Evolutionary conservation across 2,329 filamentous ascomycete species (phyloP).

Genomic region (Lachnellula willkommii): DNA sequence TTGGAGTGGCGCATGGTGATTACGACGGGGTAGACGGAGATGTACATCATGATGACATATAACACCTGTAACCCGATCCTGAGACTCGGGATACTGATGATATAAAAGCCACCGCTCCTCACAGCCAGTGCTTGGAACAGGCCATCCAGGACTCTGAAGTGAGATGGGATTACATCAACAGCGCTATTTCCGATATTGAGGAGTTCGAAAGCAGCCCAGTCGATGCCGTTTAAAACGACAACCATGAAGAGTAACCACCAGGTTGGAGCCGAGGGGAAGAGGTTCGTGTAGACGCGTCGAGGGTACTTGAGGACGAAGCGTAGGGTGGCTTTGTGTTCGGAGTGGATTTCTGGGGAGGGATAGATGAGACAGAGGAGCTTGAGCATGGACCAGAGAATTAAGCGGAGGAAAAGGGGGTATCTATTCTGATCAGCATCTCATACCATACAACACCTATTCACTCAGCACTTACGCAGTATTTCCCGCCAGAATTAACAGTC

Average conservation of each 20-base stretch:
- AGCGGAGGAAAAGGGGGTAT: conserved; percentile 58
- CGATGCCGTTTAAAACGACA: conserved; percentile 53
- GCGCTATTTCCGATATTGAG: conserved; percentile 57
- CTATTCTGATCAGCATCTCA: conserved; percentile 5
- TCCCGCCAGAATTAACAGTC: conserved; percentile 55
- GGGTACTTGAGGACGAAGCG: conserved; percentile 52
- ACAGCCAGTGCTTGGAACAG: conserved; percentile 62
- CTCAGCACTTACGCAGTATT: conserved; percentile 46
- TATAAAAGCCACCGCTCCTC: conserved; percentile 60
- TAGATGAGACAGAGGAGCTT: conserved; percentile 38
- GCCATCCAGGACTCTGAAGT: conserved; percentile 55
- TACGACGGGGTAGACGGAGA: conserved; percentile 57
- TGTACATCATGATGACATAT: conserved; percentile 63
- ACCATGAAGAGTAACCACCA: conserved; percentile 63
- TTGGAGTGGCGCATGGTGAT: conserved; percentile 65
- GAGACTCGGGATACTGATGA: conserved; percentile 53
- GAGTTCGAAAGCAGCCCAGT: conserved; percentile 62
- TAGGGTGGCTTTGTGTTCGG: conserved; percentile 44
- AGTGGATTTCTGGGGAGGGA: conserved; percentile 31
- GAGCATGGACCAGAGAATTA: conserved; percentile 51
- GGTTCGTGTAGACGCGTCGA: conserved; percentile 54
- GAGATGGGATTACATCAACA: conserved; percentile 46
- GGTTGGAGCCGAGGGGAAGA: conserved; percentile 59
- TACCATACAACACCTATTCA: too few species aligned
- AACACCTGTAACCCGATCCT: conserved; percentile 53